Evolutionary conservation across 108 stramenopile species (phyloP).

Genomic region (Thalassiosira profunda): DNA sequence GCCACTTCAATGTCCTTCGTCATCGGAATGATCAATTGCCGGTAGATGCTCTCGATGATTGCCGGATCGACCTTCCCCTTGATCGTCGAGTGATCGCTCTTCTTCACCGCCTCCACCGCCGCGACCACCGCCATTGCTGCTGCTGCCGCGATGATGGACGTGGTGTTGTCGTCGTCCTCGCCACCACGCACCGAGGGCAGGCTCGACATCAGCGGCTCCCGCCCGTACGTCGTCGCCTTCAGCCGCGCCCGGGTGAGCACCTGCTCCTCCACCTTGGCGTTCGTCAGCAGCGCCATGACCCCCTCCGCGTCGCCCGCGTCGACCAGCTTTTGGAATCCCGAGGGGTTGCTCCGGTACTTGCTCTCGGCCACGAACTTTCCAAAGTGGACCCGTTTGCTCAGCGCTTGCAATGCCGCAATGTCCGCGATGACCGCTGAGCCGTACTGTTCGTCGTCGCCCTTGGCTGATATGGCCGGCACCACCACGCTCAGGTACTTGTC

Average conservation of each 20-base stretch:
- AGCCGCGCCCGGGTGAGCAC: conserved; percentile 90
- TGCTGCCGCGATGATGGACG: conserved; percentile 74
- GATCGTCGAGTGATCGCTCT: conserved; percentile 12
- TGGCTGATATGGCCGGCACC: conserved; percentile 75
- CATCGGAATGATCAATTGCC: conserved; percentile 96
- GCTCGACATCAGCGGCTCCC: conserved; percentile 77
- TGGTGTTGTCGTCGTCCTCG: conserved; percentile 45
- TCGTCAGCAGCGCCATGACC: conserved; percentile 95
- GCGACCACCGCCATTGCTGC: conserved; percentile 83
- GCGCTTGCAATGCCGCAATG: conserved; percentile 91
- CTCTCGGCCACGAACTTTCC: conserved; percentile 99
- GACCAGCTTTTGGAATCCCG: conserved; percentile 88
- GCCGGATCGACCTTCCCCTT: conserved; percentile 92
- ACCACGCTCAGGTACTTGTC: conserved; percentile 84
- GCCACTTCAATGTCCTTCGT: conserved; percentile 99
- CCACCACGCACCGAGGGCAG: conserved; percentile 43
- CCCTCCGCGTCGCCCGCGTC: conserved; percentile 94
- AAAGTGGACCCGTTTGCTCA: conserved; percentile 94
- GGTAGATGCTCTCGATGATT: conserved; percentile 92
- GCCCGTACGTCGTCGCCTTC: conserved; percentile 96
- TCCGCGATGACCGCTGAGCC: conserved; percentile 92
- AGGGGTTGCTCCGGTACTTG: conserved; percentile 92
- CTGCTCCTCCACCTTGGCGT: conserved; percentile 94
- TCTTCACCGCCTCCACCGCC: conserved; percentile 66
- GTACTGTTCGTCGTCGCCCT: conserved; percentile 98